Evolutionary conservation across 2,329 filamentous ascomycete genomes (phyloP), one percentile per base, ranked within the genome.

Genomic region (Trichophyton simii): DNA sequence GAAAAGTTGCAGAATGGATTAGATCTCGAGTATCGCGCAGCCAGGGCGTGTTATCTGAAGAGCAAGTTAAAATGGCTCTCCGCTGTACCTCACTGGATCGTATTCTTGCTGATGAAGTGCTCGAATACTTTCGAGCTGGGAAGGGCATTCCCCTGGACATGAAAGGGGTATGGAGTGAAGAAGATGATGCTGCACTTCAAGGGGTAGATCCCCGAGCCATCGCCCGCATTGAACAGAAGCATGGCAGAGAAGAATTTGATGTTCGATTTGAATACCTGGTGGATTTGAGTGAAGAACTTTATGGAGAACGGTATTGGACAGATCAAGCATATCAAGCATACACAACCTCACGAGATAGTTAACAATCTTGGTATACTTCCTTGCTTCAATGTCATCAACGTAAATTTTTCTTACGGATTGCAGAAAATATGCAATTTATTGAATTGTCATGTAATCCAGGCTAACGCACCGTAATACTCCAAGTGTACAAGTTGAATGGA

Each of bases 121-220:
- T 78, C 8, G 66, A 68, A 15, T 63, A 66, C 58, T 64, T 76
- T 20, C 63, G 59, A 20, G 65, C 65, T 25, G 72, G 72, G 3
- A 67, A 72, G 15, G 66, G 64, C 1, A 71, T 79, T 20, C 78
- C 78, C 0, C 60, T 67, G 11, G 63, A 77, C 59, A 71, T 76
- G 60, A 71, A 64, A 15, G 78, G 78, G 3, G 74, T 79, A 18
- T 80, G 78, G 78, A 79, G 78, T 5, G 63, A 70, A 8, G 69
- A 73, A 44, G 78, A 80, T 61, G 78, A 80, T 61, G 63, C 68
- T 34, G 67, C 67, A 22, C 60, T 79, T 36, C 65, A 72, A 42
- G 71, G 70, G 7, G 52, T 46, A 2, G 69, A 78, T 65, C 66
- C 64, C 28, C 69, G 70, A 18, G 67, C 63, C 1, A 69, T 78